Conservation (phyloP, 768 basidiomycete genomes). For the Leccinellum rugosiceps region DNA sequence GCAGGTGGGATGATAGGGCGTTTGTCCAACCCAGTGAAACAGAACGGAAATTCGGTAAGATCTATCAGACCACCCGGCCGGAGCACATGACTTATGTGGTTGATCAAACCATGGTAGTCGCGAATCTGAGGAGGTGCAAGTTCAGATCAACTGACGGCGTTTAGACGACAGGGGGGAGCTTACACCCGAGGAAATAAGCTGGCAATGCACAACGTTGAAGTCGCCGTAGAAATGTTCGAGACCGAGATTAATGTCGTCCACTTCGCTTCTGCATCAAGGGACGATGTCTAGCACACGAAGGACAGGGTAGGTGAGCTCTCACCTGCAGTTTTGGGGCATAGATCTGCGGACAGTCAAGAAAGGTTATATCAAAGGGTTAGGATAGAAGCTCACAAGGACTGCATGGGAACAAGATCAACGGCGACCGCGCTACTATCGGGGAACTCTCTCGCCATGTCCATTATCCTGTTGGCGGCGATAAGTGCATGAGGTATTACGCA, state of each 20-base stretch:
- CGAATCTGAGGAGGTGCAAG: conserved; percentile 47
- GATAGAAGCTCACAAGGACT: conserved; percentile 50
- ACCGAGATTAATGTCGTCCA: conserved; percentile 83
- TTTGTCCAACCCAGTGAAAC: conserved; percentile 53
- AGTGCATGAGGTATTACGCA: neutral
- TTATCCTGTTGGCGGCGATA: conserved; percentile 52
- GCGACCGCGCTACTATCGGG: conserved; percentile 66
- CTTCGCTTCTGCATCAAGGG: conserved; percentile 56
- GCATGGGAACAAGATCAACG: conserved; percentile 80
- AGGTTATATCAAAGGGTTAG: conserved; percentile 9
- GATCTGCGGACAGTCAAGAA: conserved; percentile 37
- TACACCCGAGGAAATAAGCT: conserved; percentile 71
- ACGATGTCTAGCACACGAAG: conserved; percentile 3
- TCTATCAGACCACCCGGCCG: conserved; percentile 69
- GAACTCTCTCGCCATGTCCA: conserved; percentile 70
- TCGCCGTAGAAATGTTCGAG: conserved; percentile 78
- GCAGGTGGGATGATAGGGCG: conserved; percentile 41
- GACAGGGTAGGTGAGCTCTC: conserved; percentile 9
- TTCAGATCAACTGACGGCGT: conserved; percentile 11
- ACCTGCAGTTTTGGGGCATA: conserved; percentile 75
- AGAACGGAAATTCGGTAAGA: conserved; percentile 67
- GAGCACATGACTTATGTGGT: conserved; percentile 64
- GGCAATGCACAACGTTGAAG: conserved; percentile 73
- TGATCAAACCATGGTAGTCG: conserved; percentile 59
- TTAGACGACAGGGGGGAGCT: conserved; percentile 28